Evolutionary conservation across 345 rosid species (phyloP).

Genomic region (Salix udensis): DNA sequence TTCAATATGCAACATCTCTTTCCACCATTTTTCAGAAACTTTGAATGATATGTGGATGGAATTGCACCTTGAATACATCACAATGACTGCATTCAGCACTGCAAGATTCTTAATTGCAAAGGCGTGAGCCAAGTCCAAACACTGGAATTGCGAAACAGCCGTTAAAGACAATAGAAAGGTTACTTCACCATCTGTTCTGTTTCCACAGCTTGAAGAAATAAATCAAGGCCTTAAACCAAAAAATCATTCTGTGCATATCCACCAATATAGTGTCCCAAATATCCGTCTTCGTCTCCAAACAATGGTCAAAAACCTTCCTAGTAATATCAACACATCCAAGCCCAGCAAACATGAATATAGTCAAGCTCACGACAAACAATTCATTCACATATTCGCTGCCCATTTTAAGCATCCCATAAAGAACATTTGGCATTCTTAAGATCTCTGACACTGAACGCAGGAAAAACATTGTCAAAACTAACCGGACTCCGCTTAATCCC

Average conservation of each 20-base stretch:
- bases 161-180: conserved; percentile 57
- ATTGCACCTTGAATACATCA: conserved; percentile 78
- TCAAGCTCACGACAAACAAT: conserved; percentile 69
- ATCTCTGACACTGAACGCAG: conserved; percentile 52
- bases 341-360: conserved; percentile 63
- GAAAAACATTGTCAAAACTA: conserved; percentile 75
- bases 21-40: conserved; percentile 61
- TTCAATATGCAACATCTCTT: conserved; percentile 83
- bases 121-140: conserved; percentile 50
- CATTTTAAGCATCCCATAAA: conserved; percentile 61
- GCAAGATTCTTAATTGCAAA: conserved; percentile 52
- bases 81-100: conserved; percentile 55
- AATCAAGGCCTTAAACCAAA: conserved; percentile 45
- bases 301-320: conserved; percentile 59
- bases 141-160: conserved; percentile 73
- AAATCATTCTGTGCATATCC: conserved; percentile 55
- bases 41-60: conserved; percentile 54
- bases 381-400: conserved; percentile 61
- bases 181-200: conserved; percentile 46
- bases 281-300: conserved; percentile 58
- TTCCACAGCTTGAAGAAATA: conserved; percentile 55
- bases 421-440: conserved; percentile 41
- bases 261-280: conserved; percentile 82
- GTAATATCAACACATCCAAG: conserved; percentile 58
- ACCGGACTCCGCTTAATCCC: conserved; percentile 64